Base-by-base conservation (phyloP, 306 rosid species). In the Pyrus pyrifolia region DNA sequence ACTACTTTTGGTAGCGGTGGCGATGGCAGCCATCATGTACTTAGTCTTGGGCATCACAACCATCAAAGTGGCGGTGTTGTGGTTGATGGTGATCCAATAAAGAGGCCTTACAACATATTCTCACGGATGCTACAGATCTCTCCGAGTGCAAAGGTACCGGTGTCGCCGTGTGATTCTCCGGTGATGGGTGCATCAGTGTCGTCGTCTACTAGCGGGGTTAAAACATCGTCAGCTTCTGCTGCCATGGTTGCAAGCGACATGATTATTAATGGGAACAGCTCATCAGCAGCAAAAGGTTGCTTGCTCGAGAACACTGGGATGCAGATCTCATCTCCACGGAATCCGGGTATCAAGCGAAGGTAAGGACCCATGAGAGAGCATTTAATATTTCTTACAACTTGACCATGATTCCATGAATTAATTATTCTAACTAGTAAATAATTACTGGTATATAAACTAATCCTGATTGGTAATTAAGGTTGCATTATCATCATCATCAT, bases 321-420 rank as follows among this genome's bases (percentile, higher is more conserved):
- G 51, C 98, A 93, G 98, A 93, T 91, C 98, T 91, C 96, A 77
- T 81, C 97, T 59, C 93, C 96, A 64, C 85, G 92, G 72, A 93
- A 91, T 90, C 87, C 92, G 74, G 89, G 85, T 57, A 86, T 88
- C 83, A 93, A 93, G 76, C 68, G 97, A 84, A 93, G 97, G 98
- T 92, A 15, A 17, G 23, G 29, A 58, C 62, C 62, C 62, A 58
- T 58, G 30, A 73, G 45, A 44, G 38, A 60, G 6, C 27, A 30
- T 44, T 74, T 74, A 62, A 62, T 62, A 27, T 61, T 44, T 67
- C 52, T 38, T 3, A 68, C 55, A 40, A 68, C 78, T 74, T 62
- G 45, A 61, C 31, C 69, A 42, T 61, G 70, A 44, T 62, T 74
- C 70, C 78, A 29, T 42, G 69, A 27, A 25, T 73, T 73, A 60